Evolutionary conservation across 192 early-diverging fungal species (phyloP), one percentile per base, ranked within the genome.

Genomic region (Gamsiella multidivaricata): DNA sequence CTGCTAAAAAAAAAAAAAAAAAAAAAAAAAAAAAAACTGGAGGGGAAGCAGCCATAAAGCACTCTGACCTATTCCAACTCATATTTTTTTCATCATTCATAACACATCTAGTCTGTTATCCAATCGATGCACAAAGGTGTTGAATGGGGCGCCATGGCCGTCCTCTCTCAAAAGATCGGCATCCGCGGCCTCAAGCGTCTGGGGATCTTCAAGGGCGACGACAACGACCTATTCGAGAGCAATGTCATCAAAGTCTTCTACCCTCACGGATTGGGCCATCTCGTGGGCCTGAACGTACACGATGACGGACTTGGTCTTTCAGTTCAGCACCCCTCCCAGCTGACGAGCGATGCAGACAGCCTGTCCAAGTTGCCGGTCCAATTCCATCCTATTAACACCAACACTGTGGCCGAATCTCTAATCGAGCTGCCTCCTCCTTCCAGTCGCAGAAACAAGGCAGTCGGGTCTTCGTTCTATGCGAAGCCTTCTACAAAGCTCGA

Each of bases 241-340:
- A 82, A 90, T 65, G 86, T 96, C 31, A 86, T 90, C 23, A 92
- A 90, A 6, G 83, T 90, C 69, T 95, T 96, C 72, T 94, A 92
- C 86, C 96, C 96, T 9, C 96, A 98, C 53, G 96, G 96, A 18
- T 79, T 94, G 18, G 96, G 96, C 12, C 96, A 97, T 51, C 78
- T 91, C 28, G 80, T 97, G 60, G 96, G 96, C 51, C 81, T 97
- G 32, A 94, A 97, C 79, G 94, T 95, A 0, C 96, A 98, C 65
- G 96, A 98, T 70, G 88, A 90, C 56, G 79, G 67, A 84, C 89
- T 65, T 86, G 96, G 54, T 88, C 92, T 83, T 83, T 29, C 26
- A 0, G 36, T 68, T 17, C 73, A 76, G 25, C 57, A 42, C 8
- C 73, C 73, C 6, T 46, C 50, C 39, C 42, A 64, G 89, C 85